phyloP scores from a whole-genome alignment of 2,329 filamentous ascomycete species.

The Xylariaceae sp. region DNA sequence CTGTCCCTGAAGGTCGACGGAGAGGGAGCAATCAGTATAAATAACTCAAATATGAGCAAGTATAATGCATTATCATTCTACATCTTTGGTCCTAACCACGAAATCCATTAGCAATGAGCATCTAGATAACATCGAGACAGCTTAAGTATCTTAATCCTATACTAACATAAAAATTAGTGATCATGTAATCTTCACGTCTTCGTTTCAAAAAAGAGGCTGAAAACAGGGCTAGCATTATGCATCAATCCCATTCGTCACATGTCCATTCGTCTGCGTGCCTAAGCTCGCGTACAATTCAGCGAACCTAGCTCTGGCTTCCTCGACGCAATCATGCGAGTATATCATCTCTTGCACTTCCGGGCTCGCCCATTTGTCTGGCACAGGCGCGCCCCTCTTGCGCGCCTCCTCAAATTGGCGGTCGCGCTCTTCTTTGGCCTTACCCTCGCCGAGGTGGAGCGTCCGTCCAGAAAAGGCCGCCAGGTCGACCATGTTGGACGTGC shows the following conservation, averaged over 20 bases:
- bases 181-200: too few relatives aligned
- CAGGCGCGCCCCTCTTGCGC: conserved; percentile 44
- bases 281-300: conserved; percentile 40
- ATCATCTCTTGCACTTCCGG: conserved; percentile 65
- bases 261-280: conserved; percentile 10
- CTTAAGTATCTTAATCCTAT: not conserved
- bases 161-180: not conserved
- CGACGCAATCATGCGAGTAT: conserved; percentile 59
- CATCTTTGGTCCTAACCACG: not conserved
- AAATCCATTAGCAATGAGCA: not conserved
- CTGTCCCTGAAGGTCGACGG: too few relatives aligned
- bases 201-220: not conserved
- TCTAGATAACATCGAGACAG: not conserved
- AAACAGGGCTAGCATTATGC: conserved; percentile 8
- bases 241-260: conserved; percentile 10
- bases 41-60: too few relatives aligned
- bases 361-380: conserved; percentile 68
- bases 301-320: conserved; percentile 51
- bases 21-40: too few relatives aligned
- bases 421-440: conserved; percentile 55
- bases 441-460: conserved; percentile 56
- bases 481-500: conserved; percentile 50
- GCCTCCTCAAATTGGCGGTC: conserved; percentile 53
- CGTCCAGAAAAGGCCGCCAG: conserved; percentile 49
- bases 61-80: not conserved